Conservation (phyloP, 371 early-diverging fungal species). For the Gilbertella persicaria region DNA sequence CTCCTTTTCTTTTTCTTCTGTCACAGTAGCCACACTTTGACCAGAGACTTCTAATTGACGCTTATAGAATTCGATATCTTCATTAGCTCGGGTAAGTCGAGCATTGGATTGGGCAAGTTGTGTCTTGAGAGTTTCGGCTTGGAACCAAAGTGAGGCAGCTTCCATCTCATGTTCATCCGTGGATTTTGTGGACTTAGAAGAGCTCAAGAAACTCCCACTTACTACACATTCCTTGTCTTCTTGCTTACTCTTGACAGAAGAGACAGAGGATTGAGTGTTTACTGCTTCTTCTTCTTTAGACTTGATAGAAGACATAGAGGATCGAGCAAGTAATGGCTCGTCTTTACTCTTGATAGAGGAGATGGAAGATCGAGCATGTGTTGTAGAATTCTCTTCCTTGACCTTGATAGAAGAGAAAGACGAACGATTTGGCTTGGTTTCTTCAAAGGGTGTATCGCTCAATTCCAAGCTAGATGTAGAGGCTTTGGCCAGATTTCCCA, state of each 20-base stretch:
- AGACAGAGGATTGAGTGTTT: not conserved
- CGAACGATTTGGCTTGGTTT: not conserved
- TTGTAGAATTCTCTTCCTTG: too few relatives aligned
- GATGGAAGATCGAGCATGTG: not conserved
- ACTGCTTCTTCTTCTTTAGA: not conserved
- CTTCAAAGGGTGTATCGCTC: not conserved
- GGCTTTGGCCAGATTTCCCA: slow-evolving; percentile 8
- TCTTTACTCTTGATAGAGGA: not conserved
- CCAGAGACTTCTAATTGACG: slow-evolving; percentile 12
- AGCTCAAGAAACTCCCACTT: not conserved
- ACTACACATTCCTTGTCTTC: not conserved
- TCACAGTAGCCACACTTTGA: slow-evolving; percentile 6
- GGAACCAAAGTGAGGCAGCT: slow-evolving; percentile 30
- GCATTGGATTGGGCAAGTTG: slow-evolving; percentile 25
- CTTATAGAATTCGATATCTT: slow-evolving; percentile 24
- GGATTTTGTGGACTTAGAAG: not conserved
- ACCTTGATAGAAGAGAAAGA: not conserved
- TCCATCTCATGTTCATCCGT: not conserved
- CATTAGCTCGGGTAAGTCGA: slow-evolving; percentile 15
- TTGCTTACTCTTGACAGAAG: not conserved
- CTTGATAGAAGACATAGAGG: not conserved
- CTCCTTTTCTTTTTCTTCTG: slow-evolving; percentile 25
- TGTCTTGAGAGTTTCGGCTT: slow-evolving; percentile 25
- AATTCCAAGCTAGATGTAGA: slow-evolving; percentile 16
- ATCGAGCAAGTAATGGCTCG: too few relatives aligned